A percentile compares a stretch with the other conserved stretches of the same genome.
Conservation (phyloP, 2,329 filamentous ascomycete genomes). For the Neospermospora avenae region DNA sequence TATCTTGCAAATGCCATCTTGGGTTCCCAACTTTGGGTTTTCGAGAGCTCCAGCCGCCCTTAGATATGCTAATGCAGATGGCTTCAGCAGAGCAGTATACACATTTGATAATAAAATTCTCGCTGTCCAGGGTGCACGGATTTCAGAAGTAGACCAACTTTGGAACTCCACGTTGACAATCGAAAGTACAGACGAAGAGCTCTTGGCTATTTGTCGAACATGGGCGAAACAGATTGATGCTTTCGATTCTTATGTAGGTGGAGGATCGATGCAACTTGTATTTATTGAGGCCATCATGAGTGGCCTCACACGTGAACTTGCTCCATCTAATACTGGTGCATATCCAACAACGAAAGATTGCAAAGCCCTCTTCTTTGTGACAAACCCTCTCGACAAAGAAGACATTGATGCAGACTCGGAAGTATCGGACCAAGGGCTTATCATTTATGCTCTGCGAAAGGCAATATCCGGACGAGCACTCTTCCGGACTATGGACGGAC, state of each 20-base stretch:
- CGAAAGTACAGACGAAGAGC: neutral
- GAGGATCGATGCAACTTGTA: neutral
- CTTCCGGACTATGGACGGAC: neutral
- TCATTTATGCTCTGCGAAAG: neutral
- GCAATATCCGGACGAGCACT: neutral
- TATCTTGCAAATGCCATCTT: constrained; percentile 2
- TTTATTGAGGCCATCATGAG: neutral
- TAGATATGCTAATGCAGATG: neutral
- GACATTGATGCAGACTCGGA: neutral
- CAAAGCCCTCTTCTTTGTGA: neutral
- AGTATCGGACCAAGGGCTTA: neutral
- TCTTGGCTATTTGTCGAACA: neutral
- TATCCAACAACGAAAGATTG: neutral
- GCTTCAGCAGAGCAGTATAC: neutral
- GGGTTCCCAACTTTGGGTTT: constrained; percentile 7
- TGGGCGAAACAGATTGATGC: neutral
- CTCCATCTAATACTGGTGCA: neutral
- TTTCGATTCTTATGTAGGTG: neutral
- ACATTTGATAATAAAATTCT: neutral
- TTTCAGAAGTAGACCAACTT: neutral
- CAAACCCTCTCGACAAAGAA: neutral
- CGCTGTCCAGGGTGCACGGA: neutral
- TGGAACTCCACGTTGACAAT: neutral
- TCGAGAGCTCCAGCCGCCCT: neutral
- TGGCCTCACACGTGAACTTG: neutral